Conservation (phyloP, 192 early-diverging fungal species). For the Backusella westeae region DNA sequence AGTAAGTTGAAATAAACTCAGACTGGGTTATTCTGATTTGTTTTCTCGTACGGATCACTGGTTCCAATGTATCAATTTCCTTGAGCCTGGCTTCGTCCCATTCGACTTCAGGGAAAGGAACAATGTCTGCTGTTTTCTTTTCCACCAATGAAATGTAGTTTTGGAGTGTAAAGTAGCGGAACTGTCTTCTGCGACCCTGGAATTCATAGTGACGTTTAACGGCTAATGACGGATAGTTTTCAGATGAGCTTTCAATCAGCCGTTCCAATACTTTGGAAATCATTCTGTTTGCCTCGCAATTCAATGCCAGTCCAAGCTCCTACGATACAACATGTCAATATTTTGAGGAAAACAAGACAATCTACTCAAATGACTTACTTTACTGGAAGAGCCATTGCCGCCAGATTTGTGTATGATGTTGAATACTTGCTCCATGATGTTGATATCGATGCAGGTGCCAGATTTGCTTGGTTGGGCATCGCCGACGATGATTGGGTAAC, state of each 20-base stretch:
- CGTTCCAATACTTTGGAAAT: slow-evolving; percentile 5
- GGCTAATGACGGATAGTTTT: neutral
- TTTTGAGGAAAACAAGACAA: no score
- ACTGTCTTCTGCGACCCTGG: slow-evolving; percentile 15
- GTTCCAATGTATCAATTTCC: neutral
- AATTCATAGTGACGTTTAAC: slow-evolving; percentile 18
- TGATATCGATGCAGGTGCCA: neutral
- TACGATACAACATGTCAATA: neutral
- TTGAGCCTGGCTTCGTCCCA: neutral
- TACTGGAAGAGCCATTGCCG: neutral
- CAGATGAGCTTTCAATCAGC: neutral
- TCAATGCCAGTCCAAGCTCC: neutral
- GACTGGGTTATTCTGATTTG: neutral
- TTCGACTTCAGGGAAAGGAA: slow-evolving; percentile 4
- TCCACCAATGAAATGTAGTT: neutral
- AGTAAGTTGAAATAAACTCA: neutral
- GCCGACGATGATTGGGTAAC: neutral
- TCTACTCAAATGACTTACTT: neutral
- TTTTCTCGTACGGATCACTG: neutral
- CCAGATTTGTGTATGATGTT: neutral
- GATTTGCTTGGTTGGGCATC: neutral
- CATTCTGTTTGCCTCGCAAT: slow-evolving; percentile 5
- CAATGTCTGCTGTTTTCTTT: neutral
- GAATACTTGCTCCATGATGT: neutral
- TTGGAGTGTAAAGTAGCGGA: slow-evolving; percentile 9